Percentiles rank a stretch among this genome's conserved stretches.
Conservation (phyloP, 2,329 filamentous ascomycete genomes). For the Monosporascus sp. region DNA sequence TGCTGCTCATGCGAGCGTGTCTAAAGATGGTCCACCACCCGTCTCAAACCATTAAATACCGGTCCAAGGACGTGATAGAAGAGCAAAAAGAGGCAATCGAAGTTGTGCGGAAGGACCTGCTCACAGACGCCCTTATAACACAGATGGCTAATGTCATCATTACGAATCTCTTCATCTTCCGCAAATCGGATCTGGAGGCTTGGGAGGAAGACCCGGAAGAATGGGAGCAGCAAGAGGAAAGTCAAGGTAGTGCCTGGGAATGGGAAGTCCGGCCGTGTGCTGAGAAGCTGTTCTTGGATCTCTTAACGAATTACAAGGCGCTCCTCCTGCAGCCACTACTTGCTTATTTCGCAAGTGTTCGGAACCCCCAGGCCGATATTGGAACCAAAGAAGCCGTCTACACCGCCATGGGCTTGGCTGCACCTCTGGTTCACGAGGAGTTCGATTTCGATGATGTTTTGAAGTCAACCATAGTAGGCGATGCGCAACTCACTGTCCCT, state of each 20-base stretch:
- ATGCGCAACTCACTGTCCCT: conserved; percentile 61
- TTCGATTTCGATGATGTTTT: conserved; percentile 84
- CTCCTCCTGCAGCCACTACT: conserved; percentile 75
- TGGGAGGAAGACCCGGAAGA: conserved; percentile 96
- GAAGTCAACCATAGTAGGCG: conserved; percentile 66
- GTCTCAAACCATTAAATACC: conserved; percentile 77
- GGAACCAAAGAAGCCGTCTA: conserved; percentile 92
- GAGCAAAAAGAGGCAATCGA: conserved; percentile 68
- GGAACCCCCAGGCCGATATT: conserved; percentile 61
- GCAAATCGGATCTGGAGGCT: conserved; percentile 75
- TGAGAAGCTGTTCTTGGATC: conserved; percentile 88
- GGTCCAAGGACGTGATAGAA: conserved; percentile 65
- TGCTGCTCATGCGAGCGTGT: conserved; percentile 77
- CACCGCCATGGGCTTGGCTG: conserved; percentile 82
- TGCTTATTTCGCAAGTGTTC: conserved; percentile 74
- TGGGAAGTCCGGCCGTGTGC: conserved; percentile 89
- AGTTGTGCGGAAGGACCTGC: conserved; percentile 65
- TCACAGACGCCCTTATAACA: conserved; percentile 71
- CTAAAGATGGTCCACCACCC: conserved; percentile 81
- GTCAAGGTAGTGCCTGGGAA: conserved; percentile 79
- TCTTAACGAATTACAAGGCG: conserved; percentile 83
- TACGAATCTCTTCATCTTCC: conserved; percentile 82
- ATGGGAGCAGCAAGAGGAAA: conserved; percentile 89
- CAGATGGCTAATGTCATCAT: conserved; percentile 82
- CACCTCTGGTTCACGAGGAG: conserved; percentile 65